A percentile compares a stretch with the other conserved stretches of the same genome.
phyloP scores from a whole-genome alignment of 148 eudicot species.

The Bassia scoparia region DNA sequence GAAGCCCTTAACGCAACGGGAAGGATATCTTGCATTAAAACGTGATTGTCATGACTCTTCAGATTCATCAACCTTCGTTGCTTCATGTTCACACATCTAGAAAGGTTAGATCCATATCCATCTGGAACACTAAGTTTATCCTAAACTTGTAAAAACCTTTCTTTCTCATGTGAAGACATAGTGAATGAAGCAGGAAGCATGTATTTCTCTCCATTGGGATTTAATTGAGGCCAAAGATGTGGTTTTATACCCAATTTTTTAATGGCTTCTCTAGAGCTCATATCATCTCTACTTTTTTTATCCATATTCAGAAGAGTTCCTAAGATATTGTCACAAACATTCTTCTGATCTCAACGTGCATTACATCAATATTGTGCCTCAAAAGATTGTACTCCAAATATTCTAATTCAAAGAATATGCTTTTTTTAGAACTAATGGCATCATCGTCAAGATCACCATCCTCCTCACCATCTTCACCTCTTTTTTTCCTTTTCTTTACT shows the following conservation, averaged over 20 bases:
- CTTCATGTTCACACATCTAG: slow-evolving; percentile 16
- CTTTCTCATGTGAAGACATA: slow-evolving; percentile 15
- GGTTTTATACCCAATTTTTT: background rate
- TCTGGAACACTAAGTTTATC: slow-evolving; percentile 12
- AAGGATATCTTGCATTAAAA: slow-evolving; percentile 20
- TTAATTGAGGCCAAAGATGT: slow-evolving; percentile 3
- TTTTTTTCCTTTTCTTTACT: background rate
- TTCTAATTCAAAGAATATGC: background rate
- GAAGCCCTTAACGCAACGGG: slow-evolving; percentile 11
- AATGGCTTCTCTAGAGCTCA: background rate
- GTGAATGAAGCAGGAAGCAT: slow-evolving; percentile 10
- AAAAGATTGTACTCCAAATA: slow-evolving; percentile 13
- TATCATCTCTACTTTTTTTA: slow-evolving; percentile 19
- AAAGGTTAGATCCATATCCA: slow-evolving; percentile 15
- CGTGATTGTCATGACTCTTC: slow-evolving; percentile 24
- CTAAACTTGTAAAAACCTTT: slow-evolving; percentile 12
- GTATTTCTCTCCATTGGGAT: background rate
- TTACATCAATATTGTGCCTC: slow-evolving; percentile 20
- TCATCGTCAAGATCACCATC: background rate
- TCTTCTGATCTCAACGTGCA: slow-evolving; percentile 13
- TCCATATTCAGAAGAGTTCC: slow-evolving; percentile 12
- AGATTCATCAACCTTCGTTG: slow-evolving; percentile 7
- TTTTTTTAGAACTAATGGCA: background rate
- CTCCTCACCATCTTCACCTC: background rate
- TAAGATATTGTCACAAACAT: slow-evolving; percentile 4